phyloP scores from a whole-genome alignment of 2,329 filamentous ascomycete species.

The Fusarium buxicola region DNA sequence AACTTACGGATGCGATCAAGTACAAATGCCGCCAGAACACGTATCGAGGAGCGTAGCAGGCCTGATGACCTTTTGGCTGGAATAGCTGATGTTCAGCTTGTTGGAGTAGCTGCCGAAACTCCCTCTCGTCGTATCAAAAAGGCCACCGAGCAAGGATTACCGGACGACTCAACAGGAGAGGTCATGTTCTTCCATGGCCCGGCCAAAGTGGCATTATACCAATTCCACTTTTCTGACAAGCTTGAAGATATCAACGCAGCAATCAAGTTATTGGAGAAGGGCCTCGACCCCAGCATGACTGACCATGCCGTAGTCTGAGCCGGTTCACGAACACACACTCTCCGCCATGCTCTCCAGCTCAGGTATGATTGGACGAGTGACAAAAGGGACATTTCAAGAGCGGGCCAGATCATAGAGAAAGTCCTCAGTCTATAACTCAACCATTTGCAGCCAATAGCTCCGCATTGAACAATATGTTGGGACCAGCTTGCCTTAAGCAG shows the following conservation, averaged over 20 bases:
- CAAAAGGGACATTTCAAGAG: background rate
- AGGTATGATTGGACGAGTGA: background rate
- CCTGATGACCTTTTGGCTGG: background rate
- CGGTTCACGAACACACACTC: background rate
- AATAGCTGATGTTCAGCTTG: background rate
- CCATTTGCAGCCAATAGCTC: background rate
- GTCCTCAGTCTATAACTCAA: background rate
- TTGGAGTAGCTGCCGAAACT: background rate
- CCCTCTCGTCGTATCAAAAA: background rate
- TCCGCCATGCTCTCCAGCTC: background rate
- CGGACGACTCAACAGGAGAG: rapidly evolving
- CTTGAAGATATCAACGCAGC: background rate
- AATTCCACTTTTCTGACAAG: background rate
- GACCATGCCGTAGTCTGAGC: background rate
- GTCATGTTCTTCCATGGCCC: background rate
- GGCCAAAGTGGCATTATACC: background rate
- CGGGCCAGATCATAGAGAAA: background rate
- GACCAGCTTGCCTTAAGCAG: background rate
- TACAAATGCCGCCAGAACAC: background rate
- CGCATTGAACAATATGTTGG: background rate
- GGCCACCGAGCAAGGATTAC: background rate
- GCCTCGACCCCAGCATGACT: background rate
- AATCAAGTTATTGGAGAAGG: background rate
- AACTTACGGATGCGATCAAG: background rate
- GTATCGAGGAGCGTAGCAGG: background rate